Conservation (phyloP, 2,329 filamentous ascomycete species). For the Colletotrichum truncatum region DNA sequence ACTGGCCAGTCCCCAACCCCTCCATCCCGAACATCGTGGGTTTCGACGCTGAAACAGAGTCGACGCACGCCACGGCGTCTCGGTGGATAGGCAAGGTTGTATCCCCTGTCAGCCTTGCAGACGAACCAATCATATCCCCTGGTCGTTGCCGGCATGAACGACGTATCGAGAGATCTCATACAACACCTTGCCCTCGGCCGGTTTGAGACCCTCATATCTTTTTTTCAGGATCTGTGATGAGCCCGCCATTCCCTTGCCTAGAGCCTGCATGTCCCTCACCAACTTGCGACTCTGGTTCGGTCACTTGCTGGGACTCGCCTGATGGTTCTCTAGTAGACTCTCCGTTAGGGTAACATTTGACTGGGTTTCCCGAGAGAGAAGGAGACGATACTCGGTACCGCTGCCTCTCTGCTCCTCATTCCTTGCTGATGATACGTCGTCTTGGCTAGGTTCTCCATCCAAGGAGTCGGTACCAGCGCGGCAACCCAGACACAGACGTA, state of each 20-base stretch:
- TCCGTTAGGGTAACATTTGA: conserved; percentile 1
- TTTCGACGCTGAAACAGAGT: conserved; percentile 56
- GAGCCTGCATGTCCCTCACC: too few relatives aligned
- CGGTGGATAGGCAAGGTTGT: conserved; percentile 25
- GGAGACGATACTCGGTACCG: not conserved
- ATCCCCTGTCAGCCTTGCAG: conserved; percentile 43
- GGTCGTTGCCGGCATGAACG: conserved; percentile 37
- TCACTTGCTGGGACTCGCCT: not conserved
- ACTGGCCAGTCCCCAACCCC: conserved; percentile 10
- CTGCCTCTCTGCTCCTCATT: not conserved
- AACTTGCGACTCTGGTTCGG: not conserved
- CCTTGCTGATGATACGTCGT: not conserved
- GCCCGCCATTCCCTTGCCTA: not conserved
- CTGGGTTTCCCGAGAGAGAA: not conserved
- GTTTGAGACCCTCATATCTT: conserved; percentile 40
- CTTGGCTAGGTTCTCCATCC: not conserved
- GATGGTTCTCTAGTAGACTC: too few relatives aligned
- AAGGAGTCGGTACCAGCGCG: not conserved
- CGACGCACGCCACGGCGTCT: conserved; percentile 36
- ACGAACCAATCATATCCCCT: conserved; percentile 39
- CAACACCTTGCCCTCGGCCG: conserved; percentile 34
- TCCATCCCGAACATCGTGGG: conserved; percentile 51
- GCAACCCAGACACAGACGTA: conserved; percentile 11
- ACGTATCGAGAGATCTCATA: conserved; percentile 36
- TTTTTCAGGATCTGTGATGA: not conserved